A percentile compares a stretch with the other conserved stretches of the same genome.
These are phyloP conservation scores for Fermentozyma sake DNA, from an alignment of 1,139 yeast genomes.

Conservation along the genomic window DNA sequence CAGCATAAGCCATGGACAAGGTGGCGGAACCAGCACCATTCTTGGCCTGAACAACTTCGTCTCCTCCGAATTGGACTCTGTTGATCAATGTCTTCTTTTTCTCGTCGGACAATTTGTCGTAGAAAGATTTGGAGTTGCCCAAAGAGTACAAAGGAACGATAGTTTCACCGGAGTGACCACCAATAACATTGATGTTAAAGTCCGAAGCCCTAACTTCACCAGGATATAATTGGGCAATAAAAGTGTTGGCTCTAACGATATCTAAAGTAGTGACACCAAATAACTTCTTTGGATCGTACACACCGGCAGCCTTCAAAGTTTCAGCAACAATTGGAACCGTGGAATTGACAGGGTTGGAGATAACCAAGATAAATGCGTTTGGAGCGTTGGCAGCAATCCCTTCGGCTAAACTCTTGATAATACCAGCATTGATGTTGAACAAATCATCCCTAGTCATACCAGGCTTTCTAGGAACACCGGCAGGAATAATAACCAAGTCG, in stretches of 20 bases:
- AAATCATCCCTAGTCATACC: slow-evolving; percentile 99
- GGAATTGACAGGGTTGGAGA: slow-evolving; percentile 97
- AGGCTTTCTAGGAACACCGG: slow-evolving; percentile 99
- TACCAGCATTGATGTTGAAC: slow-evolving; percentile 95
- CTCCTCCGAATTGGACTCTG: slow-evolving; percentile 98
- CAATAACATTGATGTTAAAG: slow-evolving; percentile 79
- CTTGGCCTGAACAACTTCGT: slow-evolving; percentile 97
- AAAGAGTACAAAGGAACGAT: slow-evolving; percentile 87
- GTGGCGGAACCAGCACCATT: slow-evolving; percentile 99
- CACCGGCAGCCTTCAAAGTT: slow-evolving; percentile 81
- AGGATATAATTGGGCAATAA: slow-evolving; percentile 65
- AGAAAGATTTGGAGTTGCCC: slow-evolving; percentile 29
- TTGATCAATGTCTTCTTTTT: slow-evolving; percentile 60
- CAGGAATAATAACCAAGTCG: slow-evolving; percentile 91
- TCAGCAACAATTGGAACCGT: slow-evolving; percentile 98
- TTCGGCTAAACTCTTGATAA: slow-evolving; percentile 87
- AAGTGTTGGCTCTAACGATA: slow-evolving; percentile 89
- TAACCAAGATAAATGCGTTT: slow-evolving; percentile 80
- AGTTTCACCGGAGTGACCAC: slow-evolving; percentile 99
- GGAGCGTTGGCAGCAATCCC: slow-evolving; percentile 86
- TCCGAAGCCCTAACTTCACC: slow-evolving; percentile 57
- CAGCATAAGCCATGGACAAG: slow-evolving; percentile 97
- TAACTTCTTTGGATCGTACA: slow-evolving; percentile 85
- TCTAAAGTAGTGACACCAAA: slow-evolving; percentile 98
- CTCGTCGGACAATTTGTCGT: slow-evolving; percentile 19